Evolutionary conservation across 2,329 filamentous ascomycete species (phyloP), one percentile per base, ranked within the genome.

Genomic region (Xylogone sp.): DNA sequence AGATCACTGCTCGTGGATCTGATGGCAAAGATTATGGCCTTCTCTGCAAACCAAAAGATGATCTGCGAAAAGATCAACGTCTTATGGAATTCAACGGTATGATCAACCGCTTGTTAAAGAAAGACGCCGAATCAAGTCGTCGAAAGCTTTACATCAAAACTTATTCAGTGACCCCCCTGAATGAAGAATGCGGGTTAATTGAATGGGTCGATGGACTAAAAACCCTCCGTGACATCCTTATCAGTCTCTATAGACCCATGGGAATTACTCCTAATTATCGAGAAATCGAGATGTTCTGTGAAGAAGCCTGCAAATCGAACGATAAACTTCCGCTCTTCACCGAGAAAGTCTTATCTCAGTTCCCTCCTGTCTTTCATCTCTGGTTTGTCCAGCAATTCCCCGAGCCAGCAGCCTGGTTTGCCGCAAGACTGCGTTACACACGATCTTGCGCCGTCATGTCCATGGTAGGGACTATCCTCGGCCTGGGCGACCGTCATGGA

Each of bases 71-170:
- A 59, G 95, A 99, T 63, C 93, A 97, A 68, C 90, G 94, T 48
- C 83, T 99, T 19, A 99, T 99, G 92, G 95, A 99, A 66, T 99
- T 99, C 76, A 99, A 97, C 67, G 85, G 87, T 44, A 94, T 97
- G 82, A 97, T 99, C 74, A 99, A 99, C 67, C 82, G 94, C 53
- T 90, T 93, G 2, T 73, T 99, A 51, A 96, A 97, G 66, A 85
- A 88, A 55, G 92, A 97, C 63, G 86, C 92, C 2, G 92, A 97
- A 65, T 89, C 91, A 16, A 95, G 89, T 69, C 88, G 90, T 67
- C 83, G 94, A 16, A 88, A 94, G 58, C 79, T 99, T 50, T 96
- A 96, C 68, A 96, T 99, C 70, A 91, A 92, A 65, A 99, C 94
- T 0, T 99, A 99, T 62, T 91, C 90, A 6, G 95, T 99, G 12